These are phyloP conservation scores for Rubroboletus satanas DNA, from an alignment of 768 basidiomycete species.

Conservation along the genomic window DNA sequence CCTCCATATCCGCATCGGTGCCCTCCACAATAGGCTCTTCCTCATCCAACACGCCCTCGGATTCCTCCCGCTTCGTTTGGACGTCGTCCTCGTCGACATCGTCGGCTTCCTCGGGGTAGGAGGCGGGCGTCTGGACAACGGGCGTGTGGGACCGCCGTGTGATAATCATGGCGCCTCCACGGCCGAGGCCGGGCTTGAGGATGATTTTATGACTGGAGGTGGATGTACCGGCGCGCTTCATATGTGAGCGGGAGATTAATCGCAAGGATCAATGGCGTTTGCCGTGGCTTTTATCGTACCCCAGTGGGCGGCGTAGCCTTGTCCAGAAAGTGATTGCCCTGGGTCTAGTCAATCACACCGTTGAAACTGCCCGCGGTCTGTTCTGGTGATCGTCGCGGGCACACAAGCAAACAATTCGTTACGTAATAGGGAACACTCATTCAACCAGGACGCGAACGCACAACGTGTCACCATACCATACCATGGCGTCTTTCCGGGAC, in stretches of 20 bases:
- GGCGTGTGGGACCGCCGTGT: slow-evolving; percentile 26
- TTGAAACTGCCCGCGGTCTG: neutral
- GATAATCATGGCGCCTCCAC: slow-evolving; percentile 25
- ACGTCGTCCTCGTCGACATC: slow-evolving; percentile 26
- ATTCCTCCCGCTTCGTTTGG: slow-evolving; percentile 30
- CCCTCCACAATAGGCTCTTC: slow-evolving; percentile 30
- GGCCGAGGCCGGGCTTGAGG: slow-evolving; percentile 37
- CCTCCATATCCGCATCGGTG: slow-evolving; percentile 26
- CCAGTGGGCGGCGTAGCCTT: neutral
- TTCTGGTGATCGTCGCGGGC: neutral
- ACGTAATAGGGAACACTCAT: slow-evolving; percentile 10
- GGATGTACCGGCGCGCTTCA: slow-evolving; percentile 24
- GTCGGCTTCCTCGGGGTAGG: slow-evolving; percentile 21
- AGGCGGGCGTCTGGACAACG: slow-evolving; percentile 8
- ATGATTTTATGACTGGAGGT: slow-evolving; percentile 36
- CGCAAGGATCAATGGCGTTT: neutral
- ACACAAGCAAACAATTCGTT: slow-evolving; percentile 1
- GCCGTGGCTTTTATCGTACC: neutral
- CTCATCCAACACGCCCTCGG: slow-evolving; percentile 28
- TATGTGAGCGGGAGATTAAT: neutral
- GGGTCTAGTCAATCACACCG: neutral
- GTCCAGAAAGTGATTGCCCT: neutral
- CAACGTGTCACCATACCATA: slow-evolving; percentile 14
- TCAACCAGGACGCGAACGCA: neutral
- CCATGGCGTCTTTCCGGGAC: slow-evolving; percentile 25